Conservation (phyloP, 2,329 filamentous ascomycete species). For the Fusarium pseudocircinatum region DNA sequence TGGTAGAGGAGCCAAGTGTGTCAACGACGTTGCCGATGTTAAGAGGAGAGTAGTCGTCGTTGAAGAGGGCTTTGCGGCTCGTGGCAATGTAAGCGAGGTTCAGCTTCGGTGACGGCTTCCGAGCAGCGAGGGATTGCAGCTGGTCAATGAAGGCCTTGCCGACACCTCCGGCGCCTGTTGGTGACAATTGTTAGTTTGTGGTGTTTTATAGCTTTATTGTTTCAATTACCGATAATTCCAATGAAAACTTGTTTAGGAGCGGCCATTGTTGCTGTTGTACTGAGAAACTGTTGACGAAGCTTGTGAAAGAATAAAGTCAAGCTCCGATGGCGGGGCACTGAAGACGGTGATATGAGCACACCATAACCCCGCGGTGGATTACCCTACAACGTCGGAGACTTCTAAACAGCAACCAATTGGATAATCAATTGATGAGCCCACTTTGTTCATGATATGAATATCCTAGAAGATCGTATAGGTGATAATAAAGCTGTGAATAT, state of each 20-base stretch:
- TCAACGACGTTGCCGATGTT: slow-evolving; percentile 68
- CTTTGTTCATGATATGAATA: not conserved
- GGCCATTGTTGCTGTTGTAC: slow-evolving; percentile 50
- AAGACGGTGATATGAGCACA: slow-evolving; percentile 33
- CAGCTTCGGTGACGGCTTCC: slow-evolving; percentile 75
- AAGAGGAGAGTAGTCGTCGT: slow-evolving; percentile 75
- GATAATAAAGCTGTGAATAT: not conserved
- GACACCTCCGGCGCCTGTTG: slow-evolving; percentile 86
- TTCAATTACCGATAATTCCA: slow-evolving; percentile 60
- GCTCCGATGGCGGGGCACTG: slow-evolving; percentile 51
- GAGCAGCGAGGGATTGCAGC: slow-evolving; percentile 72
- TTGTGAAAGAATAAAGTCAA: slow-evolving; percentile 42
- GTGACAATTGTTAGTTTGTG: slow-evolving; percentile 23
- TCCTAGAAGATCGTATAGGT: not conserved
- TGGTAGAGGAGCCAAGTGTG: slow-evolving; percentile 70
- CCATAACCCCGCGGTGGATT: slow-evolving; percentile 43
- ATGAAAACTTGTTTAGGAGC: slow-evolving; percentile 60
- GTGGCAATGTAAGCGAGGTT: slow-evolving; percentile 86
- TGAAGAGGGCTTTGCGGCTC: slow-evolving; percentile 83
- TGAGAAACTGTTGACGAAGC: slow-evolving; percentile 23
- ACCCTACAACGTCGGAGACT: slow-evolving; percentile 35
- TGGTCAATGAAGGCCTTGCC: slow-evolving; percentile 91
- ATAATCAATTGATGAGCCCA: slow-evolving; percentile 17
- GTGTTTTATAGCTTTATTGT: not conserved
- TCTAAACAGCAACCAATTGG: slow-evolving; percentile 24